Conservation (phyloP, 2,329 filamentous ascomycete species). For the Neopestalotiopsis clavispora region DNA sequence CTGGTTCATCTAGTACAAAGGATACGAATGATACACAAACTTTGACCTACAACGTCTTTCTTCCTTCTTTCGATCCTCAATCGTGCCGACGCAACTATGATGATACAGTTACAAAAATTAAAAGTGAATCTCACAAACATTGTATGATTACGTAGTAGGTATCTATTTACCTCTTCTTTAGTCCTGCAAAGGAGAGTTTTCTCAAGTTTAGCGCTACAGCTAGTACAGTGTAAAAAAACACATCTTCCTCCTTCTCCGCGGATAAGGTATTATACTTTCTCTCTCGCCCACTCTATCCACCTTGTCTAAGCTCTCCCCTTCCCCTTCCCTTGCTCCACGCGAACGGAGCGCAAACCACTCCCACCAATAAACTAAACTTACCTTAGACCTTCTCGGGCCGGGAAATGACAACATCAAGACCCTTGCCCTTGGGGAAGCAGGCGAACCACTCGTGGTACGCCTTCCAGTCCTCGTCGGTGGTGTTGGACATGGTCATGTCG, state of each 20-base stretch:
- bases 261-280: neutral
- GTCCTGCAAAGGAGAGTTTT: neutral
- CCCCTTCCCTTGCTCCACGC: neutral
- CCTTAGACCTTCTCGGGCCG: neutral
- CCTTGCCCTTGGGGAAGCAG: slow-evolving; percentile 26
- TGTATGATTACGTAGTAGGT: neutral
- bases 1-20: no score
- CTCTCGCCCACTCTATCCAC: neutral
- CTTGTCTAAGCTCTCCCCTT: neutral
- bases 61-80: no score
- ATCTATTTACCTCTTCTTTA: neutral
- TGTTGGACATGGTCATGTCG: slow-evolving; percentile 23
- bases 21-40: no score
- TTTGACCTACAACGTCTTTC: no score
- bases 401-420: slow-evolving; percentile 25
- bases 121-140: neutral
- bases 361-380: neutral
- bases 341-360: no score
- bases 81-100: no score
- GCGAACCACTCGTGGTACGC: slow-evolving; percentile 30
- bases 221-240: neutral
- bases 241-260: neutral
- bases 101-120: neutral
- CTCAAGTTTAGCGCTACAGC: neutral
- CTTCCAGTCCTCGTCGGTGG: slow-evolving; percentile 27